Base-by-base conservation (phyloP, 2,329 filamentous ascomycete species). In the Fusarium sp. region DNA sequence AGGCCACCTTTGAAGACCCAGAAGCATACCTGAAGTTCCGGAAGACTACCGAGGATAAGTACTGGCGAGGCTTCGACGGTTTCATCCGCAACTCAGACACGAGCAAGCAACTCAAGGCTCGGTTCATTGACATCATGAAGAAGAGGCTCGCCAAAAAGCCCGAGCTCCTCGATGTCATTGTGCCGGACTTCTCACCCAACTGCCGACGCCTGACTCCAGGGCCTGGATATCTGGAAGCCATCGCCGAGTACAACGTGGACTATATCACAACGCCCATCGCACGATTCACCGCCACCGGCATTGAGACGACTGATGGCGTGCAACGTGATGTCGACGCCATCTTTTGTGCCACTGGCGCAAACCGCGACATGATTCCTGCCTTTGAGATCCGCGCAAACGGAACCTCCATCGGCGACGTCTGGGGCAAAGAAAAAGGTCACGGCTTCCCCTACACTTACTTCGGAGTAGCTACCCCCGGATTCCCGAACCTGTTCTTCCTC, bases 191-290 rank as follows among this genome's bases (percentile, higher is more conserved):
- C 69, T 85, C 88, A 2, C 87, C 86, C 16, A 84, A 88, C 70
- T 92, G 90, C 69, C 83, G 89, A 8, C 84, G 90, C 3, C 78
- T 90, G 1, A 92, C 90, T 0, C 88, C 90, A 0, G 88, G 89
- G 1, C 88, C 89, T 0, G 89, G 89, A 0, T 92, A 92, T 72
- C 83, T 92, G 12, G 90, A 91, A 75, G 88, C 89, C 3, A 79
- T 91, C 27, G 82, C 83, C 0, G 82, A 87, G 65, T 82, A 85
- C 8, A 90, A 91, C 58, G 87, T 90, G 30, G 82, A 83, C 30
- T 88, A 87, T 71, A 87, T 91, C 38, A 24, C 43, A 27, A 40
- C 29, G 4, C 57, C 48, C 24, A 59, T 59, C 11, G 24, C 25
- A 16, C 16, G 25, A 15, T 45, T 55, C 16, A 59, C 48, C 5